A percentile compares a stretch with the other conserved stretches of the same genome.
phyloP scores from a whole-genome alignment of 495 filamentous ascomycete species.

The Penicillium longicatenatum region DNA sequence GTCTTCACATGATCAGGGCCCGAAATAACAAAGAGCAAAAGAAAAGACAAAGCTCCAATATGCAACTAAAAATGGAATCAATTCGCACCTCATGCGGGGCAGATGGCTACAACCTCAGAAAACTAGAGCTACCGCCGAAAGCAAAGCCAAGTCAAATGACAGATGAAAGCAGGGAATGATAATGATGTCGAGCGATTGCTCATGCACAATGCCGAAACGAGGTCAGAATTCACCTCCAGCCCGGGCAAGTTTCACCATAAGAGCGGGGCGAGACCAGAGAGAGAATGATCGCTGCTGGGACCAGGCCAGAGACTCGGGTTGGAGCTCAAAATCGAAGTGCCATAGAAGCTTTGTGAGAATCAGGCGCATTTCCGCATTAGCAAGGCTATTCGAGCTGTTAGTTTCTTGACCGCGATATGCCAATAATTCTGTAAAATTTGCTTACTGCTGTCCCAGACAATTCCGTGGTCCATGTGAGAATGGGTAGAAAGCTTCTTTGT shows the following conservation, averaged over 20 bases:
- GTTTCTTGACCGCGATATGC: not conserved
- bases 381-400: conserved; percentile 35
- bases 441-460: conserved; percentile 42
- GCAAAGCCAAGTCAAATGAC: not conserved
- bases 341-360: conserved; percentile 53
- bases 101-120: not conserved
- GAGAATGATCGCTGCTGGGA: not conserved
- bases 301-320: conserved; percentile 13
- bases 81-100: not conserved
- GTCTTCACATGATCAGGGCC: no score
- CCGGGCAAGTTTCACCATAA: conserved; percentile 1
- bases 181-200: not conserved
- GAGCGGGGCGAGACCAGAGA: conserved; percentile 4
- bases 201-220: not conserved
- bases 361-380: conserved; percentile 55
- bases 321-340: conserved; percentile 51
- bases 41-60: not conserved
- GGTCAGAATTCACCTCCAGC: not conserved
- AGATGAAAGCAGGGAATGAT: not conserved
- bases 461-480: conserved; percentile 45
- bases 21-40: not conserved
- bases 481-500: conserved; percentile 34
- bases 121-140: not conserved
- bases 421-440: not conserved
- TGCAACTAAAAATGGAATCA: not conserved